These are phyloP conservation scores for Yamadazyma atlantica DNA, from an alignment of 1,139 yeast species.

Conservation along the genomic window DNA sequence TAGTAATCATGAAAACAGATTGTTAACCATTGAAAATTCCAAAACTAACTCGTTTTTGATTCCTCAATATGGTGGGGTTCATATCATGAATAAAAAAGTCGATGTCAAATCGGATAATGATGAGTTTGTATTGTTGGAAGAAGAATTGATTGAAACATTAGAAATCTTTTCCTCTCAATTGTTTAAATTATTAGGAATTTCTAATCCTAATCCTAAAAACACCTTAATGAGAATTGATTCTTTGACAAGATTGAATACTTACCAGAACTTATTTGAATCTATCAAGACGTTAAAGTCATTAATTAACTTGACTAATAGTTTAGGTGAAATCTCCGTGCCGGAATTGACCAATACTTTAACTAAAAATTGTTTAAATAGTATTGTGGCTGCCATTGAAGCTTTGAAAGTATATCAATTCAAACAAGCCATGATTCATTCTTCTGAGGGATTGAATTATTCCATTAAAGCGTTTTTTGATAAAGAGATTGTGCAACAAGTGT, in stretches of 20 bases:
- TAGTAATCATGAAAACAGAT: constrained; percentile 42
- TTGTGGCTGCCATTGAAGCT: constrained; percentile 31
- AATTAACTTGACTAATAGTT: constrained; percentile 61
- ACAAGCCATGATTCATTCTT: constrained; percentile 52
- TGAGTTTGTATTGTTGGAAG: constrained; percentile 29
- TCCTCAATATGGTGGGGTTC: constrained; percentile 89
- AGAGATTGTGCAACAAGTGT: constrained; percentile 92
- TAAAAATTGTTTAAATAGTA: constrained; percentile 33
- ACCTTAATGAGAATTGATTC: constrained; percentile 65
- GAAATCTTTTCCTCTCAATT: constrained; percentile 76
- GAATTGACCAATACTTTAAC: constrained; percentile 54
- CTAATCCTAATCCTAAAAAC: constrained; percentile 42
- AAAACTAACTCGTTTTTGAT: constrained; percentile 68
- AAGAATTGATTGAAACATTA: constrained; percentile 56
- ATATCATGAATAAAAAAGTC: constrained; percentile 46
- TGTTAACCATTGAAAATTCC: constrained; percentile 41
- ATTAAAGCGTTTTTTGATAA: constrained; percentile 87
- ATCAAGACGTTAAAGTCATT: constrained; percentile 68
- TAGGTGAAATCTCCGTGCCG: constrained; percentile 84
- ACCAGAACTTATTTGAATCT: constrained; percentile 51
- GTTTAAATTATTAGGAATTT: constrained; percentile 67
- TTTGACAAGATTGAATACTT: constrained; percentile 56
- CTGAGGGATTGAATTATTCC: constrained; percentile 54
- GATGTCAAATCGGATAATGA: constrained; percentile 22
- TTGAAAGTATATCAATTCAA: constrained; percentile 36